Evolutionary conservation across 2,329 filamentous ascomycete genomes (phyloP), one percentile per base, ranked within the genome.

Genomic region (Chaetomium sp.): DNA sequence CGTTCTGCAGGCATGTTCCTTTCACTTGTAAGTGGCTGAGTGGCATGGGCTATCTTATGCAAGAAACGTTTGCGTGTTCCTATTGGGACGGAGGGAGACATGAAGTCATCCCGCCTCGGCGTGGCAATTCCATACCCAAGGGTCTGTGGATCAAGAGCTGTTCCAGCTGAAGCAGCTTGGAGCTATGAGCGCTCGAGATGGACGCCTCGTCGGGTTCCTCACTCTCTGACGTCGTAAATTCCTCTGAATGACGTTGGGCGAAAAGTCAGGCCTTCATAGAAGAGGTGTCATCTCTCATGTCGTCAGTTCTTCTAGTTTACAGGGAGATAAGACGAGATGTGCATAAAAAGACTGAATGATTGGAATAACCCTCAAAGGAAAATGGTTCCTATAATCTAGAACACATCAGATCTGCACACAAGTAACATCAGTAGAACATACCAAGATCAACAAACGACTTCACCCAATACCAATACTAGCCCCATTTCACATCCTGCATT

Each of bases 181-280:
- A 29, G 2, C 21, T 31, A 42, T 9, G 8, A 21, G 21, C 16
- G 21, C 31, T 23, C 16, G 33, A 53, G 49, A 42, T 45, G 7
- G 10, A 19, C 16, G 35, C 19, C 21, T 25, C 16, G 9, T 13
- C 19, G 25, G 7, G 16, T n/a, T 7, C 27, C 10, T 7, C n/a
- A 16, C 45, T 33, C 47, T 54, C 49, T 63, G 62, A 63, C 62
- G 62, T 63, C 62, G 62, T 63, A 63, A 50, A 3, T 12, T 27
- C 8, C 10, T 16, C 1, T 29, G 16, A 10, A 60, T 63, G 62
- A 63, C 62, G 62, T 58, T 42, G 16, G 8, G 61, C n/a, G 25
- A 33, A 6, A 35, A 16, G 12, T 7, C 19, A 47, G 21, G 49
- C 13, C 16, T 42, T 61, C 53, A 49, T 38, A 12, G 19, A n/a